Conservation (phyloP, 1,139 yeast species). For the Suhomyces kunorum region DNA sequence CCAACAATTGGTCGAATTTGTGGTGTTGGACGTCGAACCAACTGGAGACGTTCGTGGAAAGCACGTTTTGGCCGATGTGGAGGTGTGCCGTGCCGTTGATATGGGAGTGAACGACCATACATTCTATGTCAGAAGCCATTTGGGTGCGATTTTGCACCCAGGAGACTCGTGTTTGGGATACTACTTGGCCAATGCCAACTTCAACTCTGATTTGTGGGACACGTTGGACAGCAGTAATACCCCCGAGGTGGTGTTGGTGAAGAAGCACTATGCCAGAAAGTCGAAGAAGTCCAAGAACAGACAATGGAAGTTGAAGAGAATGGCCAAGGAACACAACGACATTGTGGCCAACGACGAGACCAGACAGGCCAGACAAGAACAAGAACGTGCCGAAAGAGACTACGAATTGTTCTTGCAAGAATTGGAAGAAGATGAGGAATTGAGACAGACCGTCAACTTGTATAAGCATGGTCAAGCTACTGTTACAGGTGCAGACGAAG, state of each 20-base stretch:
- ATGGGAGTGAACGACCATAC: slow-evolving; percentile 82
- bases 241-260: slow-evolving; percentile 91
- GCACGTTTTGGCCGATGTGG: slow-evolving; percentile 83
- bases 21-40: slow-evolving; percentile 92
- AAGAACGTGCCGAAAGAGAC: slow-evolving; percentile 91
- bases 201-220: slow-evolving; percentile 86
- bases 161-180: slow-evolving; percentile 96
- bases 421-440: slow-evolving; percentile 93
- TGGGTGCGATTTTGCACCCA: slow-evolving; percentile 92
- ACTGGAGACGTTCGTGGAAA: slow-evolving; percentile 83
- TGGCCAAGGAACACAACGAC: slow-evolving; percentile 94
- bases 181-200: slow-evolving; percentile 77
- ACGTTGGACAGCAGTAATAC: slow-evolving; percentile 57
- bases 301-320: slow-evolving; percentile 95
- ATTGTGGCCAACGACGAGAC: slow-evolving; percentile 77
- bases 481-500: slow-evolving; percentile 45
- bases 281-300: slow-evolving; percentile 76
- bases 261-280: slow-evolving; percentile 86
- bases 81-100: slow-evolving; percentile 84
- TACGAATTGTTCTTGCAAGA: slow-evolving; percentile 96
- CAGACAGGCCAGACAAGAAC: slow-evolving; percentile 82
- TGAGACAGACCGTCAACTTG: slow-evolving; percentile 85
- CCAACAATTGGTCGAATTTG: slow-evolving; percentile 79
- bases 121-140: slow-evolving; percentile 80
- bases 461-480: slow-evolving; percentile 61